These are phyloP conservation scores for Casuarina glauca DNA, from an alignment of 306 rosid species.

Conservation along the genomic window DNA sequence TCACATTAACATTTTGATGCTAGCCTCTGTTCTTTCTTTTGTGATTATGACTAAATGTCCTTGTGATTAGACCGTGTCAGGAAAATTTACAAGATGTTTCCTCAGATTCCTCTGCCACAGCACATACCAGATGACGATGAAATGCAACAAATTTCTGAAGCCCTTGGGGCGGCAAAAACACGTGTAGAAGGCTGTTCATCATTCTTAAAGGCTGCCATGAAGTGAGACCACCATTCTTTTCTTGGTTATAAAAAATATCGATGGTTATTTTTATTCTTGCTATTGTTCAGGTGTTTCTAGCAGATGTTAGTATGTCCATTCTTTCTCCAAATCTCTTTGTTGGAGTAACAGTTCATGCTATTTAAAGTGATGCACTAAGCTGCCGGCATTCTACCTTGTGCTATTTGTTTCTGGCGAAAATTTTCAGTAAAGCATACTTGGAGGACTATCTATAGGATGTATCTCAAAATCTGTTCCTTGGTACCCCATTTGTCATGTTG, in stretches of 20 bases:
- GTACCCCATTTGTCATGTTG: not conserved
- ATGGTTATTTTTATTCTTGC: slow-evolving; percentile 1
- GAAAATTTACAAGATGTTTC: slow-evolving; percentile 69
- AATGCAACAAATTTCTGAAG: slow-evolving; percentile 78
- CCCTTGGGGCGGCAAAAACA: slow-evolving; percentile 73
- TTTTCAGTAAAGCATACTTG: not conserved
- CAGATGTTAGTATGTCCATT: not conserved
- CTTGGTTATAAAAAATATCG: slow-evolving; percentile 1
- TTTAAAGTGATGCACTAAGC: not conserved
- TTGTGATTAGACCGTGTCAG: slow-evolving; percentile 57
- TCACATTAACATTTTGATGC: slow-evolving; percentile 14
- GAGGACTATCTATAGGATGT: not conserved
- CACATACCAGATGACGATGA: slow-evolving; percentile 76
- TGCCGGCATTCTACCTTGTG: not conserved
- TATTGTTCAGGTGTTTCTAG: not conserved
- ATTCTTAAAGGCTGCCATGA: slow-evolving; percentile 87
- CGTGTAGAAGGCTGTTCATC: slow-evolving; percentile 93
- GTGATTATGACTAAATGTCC: slow-evolving; percentile 38
- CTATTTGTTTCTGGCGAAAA: not conserved
- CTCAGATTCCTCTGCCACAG: slow-evolving; percentile 68
- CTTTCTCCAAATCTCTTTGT: not conserved
- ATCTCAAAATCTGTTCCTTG: not conserved
- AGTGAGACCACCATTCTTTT: slow-evolving; percentile 41
- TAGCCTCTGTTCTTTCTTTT: not conserved
- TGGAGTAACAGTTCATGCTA: not conserved